These are phyloP conservation scores for Stachybotrys chartarum DNA, from an alignment of 2,329 filamentous ascomycete species.

Conservation along the genomic window DNA sequence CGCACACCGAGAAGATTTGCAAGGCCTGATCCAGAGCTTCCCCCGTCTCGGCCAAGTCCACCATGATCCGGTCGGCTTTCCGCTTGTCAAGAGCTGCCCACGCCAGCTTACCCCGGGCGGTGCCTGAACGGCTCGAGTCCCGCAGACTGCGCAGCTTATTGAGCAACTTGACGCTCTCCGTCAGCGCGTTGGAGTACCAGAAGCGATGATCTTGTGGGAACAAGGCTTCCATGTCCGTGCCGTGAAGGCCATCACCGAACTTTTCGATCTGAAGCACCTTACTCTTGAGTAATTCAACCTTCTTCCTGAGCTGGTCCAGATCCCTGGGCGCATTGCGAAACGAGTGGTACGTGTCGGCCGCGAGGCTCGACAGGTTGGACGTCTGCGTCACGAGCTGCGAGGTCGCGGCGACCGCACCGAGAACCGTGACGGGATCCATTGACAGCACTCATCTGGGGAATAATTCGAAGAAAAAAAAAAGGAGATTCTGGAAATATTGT, in stretches of 20 bases:
- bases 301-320: background rate
- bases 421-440: background rate
- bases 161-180: background rate
- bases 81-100: background rate
- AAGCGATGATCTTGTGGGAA: background rate
- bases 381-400: background rate
- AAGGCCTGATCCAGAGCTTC: background rate
- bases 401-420: background rate
- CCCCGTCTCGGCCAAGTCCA: background rate
- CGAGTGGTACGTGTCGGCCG: background rate
- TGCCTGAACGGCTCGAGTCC: background rate
- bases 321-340: background rate
- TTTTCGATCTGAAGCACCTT: background rate
- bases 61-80: background rate
- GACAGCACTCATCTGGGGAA: background rate
- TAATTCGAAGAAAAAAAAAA: background rate
- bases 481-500: no score
- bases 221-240: background rate
- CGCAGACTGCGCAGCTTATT: background rate
- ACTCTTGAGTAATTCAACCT: background rate
- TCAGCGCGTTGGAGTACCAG: background rate
- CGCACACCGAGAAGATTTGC: background rate
- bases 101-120: background rate
- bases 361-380: background rate
- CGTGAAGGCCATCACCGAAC: background rate